Evolutionary conservation across 495 filamentous ascomycete genomes (phyloP).

Genomic region (Geopyxis carbonaria): DNA sequence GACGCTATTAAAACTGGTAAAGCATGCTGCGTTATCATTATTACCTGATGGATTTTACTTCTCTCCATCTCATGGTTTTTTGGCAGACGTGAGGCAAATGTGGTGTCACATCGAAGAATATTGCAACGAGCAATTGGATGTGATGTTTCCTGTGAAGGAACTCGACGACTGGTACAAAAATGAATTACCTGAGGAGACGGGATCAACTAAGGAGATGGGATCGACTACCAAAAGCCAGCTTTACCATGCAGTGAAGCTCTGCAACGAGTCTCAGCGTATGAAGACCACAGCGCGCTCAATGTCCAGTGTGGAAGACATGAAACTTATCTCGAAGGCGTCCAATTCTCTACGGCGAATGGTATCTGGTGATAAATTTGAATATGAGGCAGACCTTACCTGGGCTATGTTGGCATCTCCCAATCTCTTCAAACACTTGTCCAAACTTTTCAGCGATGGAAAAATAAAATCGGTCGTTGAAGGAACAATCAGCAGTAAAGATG

Average conservation of each 20-base stretch:
- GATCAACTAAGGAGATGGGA: neutral
- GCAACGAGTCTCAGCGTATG: slow-evolving; percentile 9
- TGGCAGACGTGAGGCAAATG: slow-evolving; percentile 6
- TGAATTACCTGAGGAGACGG: neutral
- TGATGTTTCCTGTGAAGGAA: slow-evolving; percentile 1
- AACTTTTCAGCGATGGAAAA: neutral
- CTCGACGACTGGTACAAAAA: neutral
- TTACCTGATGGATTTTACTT: slow-evolving; percentile 19
- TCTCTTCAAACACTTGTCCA: slow-evolving; percentile 6
- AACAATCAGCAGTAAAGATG: neutral
- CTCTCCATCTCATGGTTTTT: slow-evolving; percentile 4
- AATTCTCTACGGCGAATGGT: slow-evolving; percentile 7
- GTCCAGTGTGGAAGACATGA: slow-evolving; percentile 10
- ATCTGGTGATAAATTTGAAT: neutral
- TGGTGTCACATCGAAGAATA: slow-evolving; percentile 4
- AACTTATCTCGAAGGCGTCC: slow-evolving; percentile 10
- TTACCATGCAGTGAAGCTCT: slow-evolving; percentile 10
- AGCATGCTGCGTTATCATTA: slow-evolving; percentile 8
- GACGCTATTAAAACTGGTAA: slow-evolving; percentile 4
- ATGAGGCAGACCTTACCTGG: slow-evolving; percentile 12
- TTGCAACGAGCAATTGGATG: neutral
- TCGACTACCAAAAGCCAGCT: neutral
- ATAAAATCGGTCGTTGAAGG: neutral
- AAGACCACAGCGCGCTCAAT: neutral
- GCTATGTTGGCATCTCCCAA: slow-evolving; percentile 11